These are phyloP conservation scores for Exophiala aquamarina DNA, from an alignment of 2,329 filamentous ascomycete genomes.

Conservation along the genomic window DNA sequence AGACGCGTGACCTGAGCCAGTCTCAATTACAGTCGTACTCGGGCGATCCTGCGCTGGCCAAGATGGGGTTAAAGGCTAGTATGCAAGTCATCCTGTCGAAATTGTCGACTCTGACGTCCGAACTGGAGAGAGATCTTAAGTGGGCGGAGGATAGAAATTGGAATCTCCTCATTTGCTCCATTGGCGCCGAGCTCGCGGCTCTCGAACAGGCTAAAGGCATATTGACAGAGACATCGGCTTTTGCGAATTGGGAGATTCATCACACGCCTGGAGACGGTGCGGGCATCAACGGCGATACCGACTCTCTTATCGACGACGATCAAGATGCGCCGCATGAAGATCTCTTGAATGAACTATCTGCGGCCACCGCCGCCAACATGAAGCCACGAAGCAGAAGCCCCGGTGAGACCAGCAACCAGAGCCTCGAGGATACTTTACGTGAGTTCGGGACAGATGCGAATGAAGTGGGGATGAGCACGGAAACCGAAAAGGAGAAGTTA, in stretches of 20 bases:
- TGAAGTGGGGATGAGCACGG: conserved; percentile 8
- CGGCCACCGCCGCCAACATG: too few species aligned
- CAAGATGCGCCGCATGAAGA: conserved; percentile 15
- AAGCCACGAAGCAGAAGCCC: conserved; percentile 3
- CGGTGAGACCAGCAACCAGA: conserved; percentile 24
- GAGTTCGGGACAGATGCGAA: conserved; percentile 13
- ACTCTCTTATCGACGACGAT: conserved; percentile 11
- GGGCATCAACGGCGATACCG: too few species aligned
- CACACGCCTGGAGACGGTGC: too few species aligned
- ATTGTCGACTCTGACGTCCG: conserved; percentile 26
- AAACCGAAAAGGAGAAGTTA: conserved; percentile 1
- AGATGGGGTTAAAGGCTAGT: background rate
- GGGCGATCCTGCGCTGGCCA: background rate
- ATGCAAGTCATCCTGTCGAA: conserved; percentile 11
- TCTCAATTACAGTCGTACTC: conserved; percentile 10
- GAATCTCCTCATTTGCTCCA: conserved; percentile 62
- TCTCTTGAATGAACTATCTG: conserved; percentile 13
- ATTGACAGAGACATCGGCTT: conserved; percentile 25
- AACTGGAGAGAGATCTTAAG: conserved; percentile 51
- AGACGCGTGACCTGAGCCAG: conserved; percentile 36
- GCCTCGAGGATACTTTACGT: conserved; percentile 26
- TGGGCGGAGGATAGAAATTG: conserved; percentile 55
- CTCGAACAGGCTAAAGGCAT: conserved; percentile 40
- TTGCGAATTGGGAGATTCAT: background rate
- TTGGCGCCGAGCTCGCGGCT: conserved; percentile 63